These are phyloP conservation scores for Penicillium bovifimosum DNA, from an alignment of 495 filamentous ascomycete species.

Conservation along the genomic window DNA sequence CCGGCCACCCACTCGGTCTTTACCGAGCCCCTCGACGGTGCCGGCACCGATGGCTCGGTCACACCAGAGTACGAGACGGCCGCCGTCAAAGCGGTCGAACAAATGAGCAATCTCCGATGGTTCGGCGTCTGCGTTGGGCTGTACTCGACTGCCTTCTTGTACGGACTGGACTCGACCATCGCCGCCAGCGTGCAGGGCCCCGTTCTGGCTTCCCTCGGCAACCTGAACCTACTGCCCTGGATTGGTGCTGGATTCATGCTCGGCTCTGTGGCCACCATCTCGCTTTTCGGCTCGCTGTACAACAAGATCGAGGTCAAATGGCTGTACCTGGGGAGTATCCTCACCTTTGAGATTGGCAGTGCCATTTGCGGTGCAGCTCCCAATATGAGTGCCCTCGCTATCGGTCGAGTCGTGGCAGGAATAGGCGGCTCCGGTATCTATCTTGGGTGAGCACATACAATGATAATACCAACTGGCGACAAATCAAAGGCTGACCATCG, in stretches of 20 bases:
- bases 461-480: too few relatives aligned
- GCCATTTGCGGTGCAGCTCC: constrained; percentile 46
- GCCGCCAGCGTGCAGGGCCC: constrained; percentile 49
- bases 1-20: too few relatives aligned
- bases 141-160: constrained; percentile 32
- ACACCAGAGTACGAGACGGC: background rate
- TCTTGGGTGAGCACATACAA: constrained; percentile 3
- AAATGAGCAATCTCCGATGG: constrained; percentile 13
- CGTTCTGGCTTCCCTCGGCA: constrained; percentile 41
- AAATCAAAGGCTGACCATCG: background rate
- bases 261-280: constrained; percentile 24
- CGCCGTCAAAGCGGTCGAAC: background rate
- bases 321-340: constrained; percentile 37
- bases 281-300: constrained; percentile 12
- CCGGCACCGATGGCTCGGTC: background rate
- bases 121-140: constrained; percentile 12
- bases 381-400: constrained; percentile 36
- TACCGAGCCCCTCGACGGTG: too few relatives aligned
- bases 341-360: constrained; percentile 40
- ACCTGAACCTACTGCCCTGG: constrained; percentile 49
- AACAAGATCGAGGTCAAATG: constrained; percentile 38
- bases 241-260: constrained; percentile 45
- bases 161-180: constrained; percentile 48
- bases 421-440: constrained; percentile 39
- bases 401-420: constrained; percentile 33